Evolutionary conservation across 495 filamentous ascomycete genomes (phyloP), one percentile per base, ranked within the genome.

Genomic region (Polyplosphaeria fusca): DNA sequence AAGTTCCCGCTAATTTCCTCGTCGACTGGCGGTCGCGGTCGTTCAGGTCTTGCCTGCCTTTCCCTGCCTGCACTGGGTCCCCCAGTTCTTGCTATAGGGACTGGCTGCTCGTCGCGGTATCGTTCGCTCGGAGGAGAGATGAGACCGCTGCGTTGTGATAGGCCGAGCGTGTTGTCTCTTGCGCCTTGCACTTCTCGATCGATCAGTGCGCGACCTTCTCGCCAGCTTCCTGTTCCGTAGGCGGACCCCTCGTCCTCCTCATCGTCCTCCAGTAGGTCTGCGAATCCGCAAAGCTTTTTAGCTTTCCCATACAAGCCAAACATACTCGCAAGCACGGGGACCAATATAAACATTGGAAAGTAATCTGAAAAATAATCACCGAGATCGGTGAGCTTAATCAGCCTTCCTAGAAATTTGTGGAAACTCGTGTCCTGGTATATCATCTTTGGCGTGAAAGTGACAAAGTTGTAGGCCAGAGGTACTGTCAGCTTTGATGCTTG

Each of bases 401-500:
- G 79, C 56, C 81, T 70, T 19, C 93, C 93, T 2, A 98, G 77
- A 65, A 98, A 95, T 27, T 80, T 68, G 67, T 94, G 93, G 72
- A 96, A 98, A 0, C 86, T 82, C 7, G 90, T 96, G 14, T 71
- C 65, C 37, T 76, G 67, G 64, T 87, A 89, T 28, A 92, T 75
- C 4, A 70, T 73, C 20, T 73, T 79, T 5, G 86, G 84, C 18
- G 96, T 68, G 62, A 96, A 91, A 2, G 91, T 95, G 68, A 95
- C 79, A 66, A 98, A 96, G 70, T 98, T 96, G 78, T 94, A 96
- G 18, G 88, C 84, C 16, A 97, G 79, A 2, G 93, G 93, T 3
- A 96, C 90, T 27, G 88, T 94, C 26, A 98, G 79, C 47, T 87
- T 84, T 7, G 93, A 91, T 24, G 96, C 87, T 60, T 95, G 88